Conservation (phyloP, 495 filamentous ascomycete genomes). For the Penicillium nucicola region DNA sequence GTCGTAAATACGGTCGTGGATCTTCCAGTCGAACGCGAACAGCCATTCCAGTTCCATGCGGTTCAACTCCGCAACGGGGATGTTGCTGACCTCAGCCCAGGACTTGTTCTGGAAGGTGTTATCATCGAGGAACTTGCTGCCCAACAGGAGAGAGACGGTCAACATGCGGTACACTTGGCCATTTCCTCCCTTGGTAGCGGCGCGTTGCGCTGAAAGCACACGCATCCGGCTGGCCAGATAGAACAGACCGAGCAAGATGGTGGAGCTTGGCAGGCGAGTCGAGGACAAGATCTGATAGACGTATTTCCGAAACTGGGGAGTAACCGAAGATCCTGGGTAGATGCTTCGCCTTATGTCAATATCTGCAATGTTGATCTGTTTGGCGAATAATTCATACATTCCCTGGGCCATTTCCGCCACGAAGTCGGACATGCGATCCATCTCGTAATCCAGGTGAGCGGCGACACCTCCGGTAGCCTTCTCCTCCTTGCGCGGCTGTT, state of each 20-base stretch:
- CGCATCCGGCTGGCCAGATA: constrained; percentile 83
- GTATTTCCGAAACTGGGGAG: constrained; percentile 87
- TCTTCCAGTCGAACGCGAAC: constrained; percentile 73
- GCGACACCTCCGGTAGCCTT: constrained; percentile 81
- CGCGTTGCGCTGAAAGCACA: constrained; percentile 58
- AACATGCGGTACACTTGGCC: constrained; percentile 88
- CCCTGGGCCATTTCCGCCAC: constrained; percentile 88
- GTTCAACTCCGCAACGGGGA: constrained; percentile 84
- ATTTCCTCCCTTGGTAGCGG: constrained; percentile 53
- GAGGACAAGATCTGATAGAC: constrained; percentile 91
- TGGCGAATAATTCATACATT: constrained; percentile 67
- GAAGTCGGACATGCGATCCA: constrained; percentile 97
- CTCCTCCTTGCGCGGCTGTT: constrained; percentile 49
- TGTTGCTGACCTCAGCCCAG: constrained; percentile 96
- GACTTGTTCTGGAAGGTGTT: constrained; percentile 99
- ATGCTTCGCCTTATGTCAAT: constrained; percentile 77
- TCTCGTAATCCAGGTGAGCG: constrained; percentile 95
- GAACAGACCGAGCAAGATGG: constrained; percentile 88
- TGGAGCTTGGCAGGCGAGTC: constrained; percentile 90
- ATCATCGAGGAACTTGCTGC: constrained; percentile 97
- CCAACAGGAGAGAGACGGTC: constrained; percentile 81
- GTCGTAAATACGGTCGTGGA: constrained; percentile 83
- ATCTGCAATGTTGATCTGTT: constrained; percentile 62
- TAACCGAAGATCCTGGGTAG: constrained; percentile 61
- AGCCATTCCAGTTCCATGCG: constrained; percentile 91